Evolutionary conservation across 2,329 filamentous ascomycete species (phyloP), one percentile per base, ranked within the genome.

Genomic region (Waltergamsia citrina): DNA sequence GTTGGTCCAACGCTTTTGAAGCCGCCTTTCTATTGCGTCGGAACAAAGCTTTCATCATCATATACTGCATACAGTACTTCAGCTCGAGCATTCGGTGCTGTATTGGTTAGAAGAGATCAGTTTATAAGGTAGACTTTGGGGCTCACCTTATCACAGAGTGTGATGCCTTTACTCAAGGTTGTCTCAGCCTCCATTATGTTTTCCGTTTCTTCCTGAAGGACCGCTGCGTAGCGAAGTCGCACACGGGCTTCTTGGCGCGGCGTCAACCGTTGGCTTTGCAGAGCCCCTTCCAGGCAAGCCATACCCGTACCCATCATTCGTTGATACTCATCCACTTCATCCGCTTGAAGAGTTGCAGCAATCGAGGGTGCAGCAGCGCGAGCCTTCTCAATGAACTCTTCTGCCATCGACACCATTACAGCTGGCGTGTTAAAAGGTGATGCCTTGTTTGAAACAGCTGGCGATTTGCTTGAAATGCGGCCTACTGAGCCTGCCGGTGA

Each of bases 21-120:
- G 82, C 81, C 2, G 81, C 81, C 46, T 81, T 84, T 34, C 73
- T 74, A 42, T 76, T 85, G 27, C 76, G 72, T 46, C 81, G 78
- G 43, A 80, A 84, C 37, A 85, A 62, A 2, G 83, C 70, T 43
- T 82, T 79, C 32, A 79, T 69, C 38, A 82, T 71, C 12, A 86
- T 61, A 50, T 85, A 84, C 42, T 85, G 74, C 69, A 86, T 85
- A 41, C 75, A 76, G 54, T 86, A 86, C 51, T 85, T 86, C 25
- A 87, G 56, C 44, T 88, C 83, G 18, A 56, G 48, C 38, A 63
- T 41, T 7, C 60, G 57, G 36, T 63, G 55, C 52, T 62, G 16
- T 23, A 39, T 48, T 54, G 62, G 48, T 52, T 51, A 4, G 26
- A 7, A 28, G 22, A 11, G 8, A 10, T n/a, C 8, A 17, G 29